Conservation (phyloP, 164 flowering plant genomes). For the Umbilicus rupestris region DNA sequence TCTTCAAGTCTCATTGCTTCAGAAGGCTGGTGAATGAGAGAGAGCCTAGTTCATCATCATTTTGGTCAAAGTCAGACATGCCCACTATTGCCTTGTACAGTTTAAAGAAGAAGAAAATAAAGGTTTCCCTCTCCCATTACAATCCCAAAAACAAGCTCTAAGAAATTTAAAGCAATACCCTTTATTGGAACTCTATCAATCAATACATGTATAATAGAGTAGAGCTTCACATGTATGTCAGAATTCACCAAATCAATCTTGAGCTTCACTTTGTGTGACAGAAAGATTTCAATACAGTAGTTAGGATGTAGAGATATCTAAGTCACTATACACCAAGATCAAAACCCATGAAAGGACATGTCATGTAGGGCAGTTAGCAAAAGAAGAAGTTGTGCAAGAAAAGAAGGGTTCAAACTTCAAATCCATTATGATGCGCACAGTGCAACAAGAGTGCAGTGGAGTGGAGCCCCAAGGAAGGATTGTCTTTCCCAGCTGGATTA, state of each 20-base stretch:
- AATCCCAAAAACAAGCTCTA: constrained; percentile 11
- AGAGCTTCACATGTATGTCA: background rate
- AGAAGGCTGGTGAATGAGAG: background rate
- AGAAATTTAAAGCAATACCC: constrained; percentile 16
- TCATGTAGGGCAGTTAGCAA: background rate
- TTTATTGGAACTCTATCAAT: constrained; percentile 26
- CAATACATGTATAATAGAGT: background rate
- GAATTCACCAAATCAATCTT: background rate
- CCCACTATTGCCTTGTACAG: constrained; percentile 4
- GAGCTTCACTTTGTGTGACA: background rate
- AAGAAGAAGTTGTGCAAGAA: background rate
- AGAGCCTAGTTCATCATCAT: constrained; percentile 12
- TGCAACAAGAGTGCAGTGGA: background rate
- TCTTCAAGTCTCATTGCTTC: background rate
- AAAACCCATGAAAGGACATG: background rate
- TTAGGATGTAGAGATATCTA: constrained; percentile 1
- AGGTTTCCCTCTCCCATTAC: constrained; percentile 7
- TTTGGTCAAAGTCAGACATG: constrained; percentile 20
- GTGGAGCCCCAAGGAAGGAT: constrained; percentile 7
- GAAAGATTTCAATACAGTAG: background rate
- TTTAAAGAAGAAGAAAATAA: background rate
- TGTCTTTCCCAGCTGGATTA: constrained; percentile 17
- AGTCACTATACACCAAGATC: background rate
- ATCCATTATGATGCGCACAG: background rate
- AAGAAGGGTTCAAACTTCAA: background rate